Evolutionary conservation across 2,329 filamentous ascomycete species (phyloP).

Genomic region (Thelonectria olida): DNA sequence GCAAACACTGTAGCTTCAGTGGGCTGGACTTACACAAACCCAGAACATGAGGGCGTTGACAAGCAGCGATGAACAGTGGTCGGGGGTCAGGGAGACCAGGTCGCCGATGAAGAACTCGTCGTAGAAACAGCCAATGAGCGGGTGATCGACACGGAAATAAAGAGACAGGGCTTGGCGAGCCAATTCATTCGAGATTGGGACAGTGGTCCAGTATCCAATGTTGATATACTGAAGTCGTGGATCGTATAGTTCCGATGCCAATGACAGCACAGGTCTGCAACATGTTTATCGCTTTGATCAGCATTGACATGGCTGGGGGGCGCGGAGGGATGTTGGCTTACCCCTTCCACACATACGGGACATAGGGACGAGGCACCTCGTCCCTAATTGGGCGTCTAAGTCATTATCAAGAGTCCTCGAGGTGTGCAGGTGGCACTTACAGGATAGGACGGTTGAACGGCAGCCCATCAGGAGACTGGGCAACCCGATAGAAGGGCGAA

Average conservation of each 20-base stretch:
- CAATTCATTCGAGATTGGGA: neutral
- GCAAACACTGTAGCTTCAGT: neutral
- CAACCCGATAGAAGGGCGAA: neutral
- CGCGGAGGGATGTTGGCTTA: neutral
- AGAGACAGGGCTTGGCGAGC: neutral
- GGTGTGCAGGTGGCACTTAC: neutral
- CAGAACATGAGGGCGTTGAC: conserved; percentile 21
- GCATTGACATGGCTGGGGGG: too few relatives aligned
- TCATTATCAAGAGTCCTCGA: neutral
- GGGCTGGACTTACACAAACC: conserved; percentile 12
- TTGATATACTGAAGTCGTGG: neutral
- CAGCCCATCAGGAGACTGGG: neutral
- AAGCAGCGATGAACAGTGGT: conserved; percentile 10
- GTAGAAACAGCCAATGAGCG: conserved; percentile 7
- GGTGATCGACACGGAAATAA: conserved; percentile 11
- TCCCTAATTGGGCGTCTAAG: neutral
- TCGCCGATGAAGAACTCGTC: conserved; percentile 11
- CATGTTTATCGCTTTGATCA: neutral
- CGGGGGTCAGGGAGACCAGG: neutral
- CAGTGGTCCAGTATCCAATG: neutral
- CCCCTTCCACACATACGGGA: neutral
- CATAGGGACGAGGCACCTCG: neutral
- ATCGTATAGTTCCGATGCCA: neutral
- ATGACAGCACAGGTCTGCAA: neutral
- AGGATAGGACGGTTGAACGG: neutral